Evolutionary conservation across 257 asterid genomes (phyloP).

Genomic region (Solanum tarijense): DNA sequence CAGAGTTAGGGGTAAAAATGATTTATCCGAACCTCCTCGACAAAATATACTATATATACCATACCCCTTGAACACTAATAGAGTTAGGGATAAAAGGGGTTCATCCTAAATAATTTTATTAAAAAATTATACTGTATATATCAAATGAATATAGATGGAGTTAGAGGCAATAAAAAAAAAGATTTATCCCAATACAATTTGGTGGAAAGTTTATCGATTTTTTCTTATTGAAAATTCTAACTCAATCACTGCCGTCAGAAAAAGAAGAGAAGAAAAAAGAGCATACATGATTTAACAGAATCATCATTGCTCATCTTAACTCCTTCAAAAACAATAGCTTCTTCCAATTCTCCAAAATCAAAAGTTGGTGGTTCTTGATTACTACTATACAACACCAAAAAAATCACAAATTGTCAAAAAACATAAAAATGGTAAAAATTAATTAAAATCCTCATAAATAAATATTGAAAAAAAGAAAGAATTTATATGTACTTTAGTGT

Average conservation of each 20-base stretch:
- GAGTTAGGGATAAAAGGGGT: neutral
- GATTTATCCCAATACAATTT: neutral
- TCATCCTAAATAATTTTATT: neutral
- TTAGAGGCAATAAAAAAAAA: neutral
- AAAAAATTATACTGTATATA: neutral
- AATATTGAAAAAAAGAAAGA: constrained; percentile 1
- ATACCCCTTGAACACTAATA: neutral
- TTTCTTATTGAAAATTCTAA: neutral
- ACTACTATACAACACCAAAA: constrained; percentile 5
- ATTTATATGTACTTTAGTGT: neutral
- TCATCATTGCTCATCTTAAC: constrained; percentile 42
- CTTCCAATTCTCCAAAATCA: constrained; percentile 88
- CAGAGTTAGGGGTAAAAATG: neutral
- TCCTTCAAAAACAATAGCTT: constrained; percentile 73
- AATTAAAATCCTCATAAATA: neutral
- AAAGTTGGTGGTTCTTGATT: constrained; percentile 59
- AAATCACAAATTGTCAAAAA: neutral
- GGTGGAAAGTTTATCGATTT: neutral
- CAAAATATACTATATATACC: neutral
- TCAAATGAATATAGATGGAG: neutral
- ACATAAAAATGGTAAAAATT: neutral
- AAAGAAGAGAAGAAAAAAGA: neutral
- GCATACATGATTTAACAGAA: constrained; percentile 62
- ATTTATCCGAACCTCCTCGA: neutral
- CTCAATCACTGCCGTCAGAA: neutral